These are phyloP conservation scores for Obba rivulosa DNA, from an alignment of 768 basidiomycete species.

Conservation along the genomic window DNA sequence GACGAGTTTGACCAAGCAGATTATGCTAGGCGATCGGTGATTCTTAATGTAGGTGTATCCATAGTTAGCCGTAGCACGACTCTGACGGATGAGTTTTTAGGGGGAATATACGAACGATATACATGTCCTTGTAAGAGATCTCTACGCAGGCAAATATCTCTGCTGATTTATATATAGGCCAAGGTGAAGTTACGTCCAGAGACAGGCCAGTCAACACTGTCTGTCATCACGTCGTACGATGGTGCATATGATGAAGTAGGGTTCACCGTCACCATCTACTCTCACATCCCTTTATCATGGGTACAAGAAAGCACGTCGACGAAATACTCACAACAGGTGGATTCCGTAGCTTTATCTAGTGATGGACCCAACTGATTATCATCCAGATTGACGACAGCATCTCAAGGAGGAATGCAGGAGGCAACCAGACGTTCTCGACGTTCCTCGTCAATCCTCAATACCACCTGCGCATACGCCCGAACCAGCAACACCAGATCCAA, in stretches of 20 bases:
- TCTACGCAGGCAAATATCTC: too few relatives aligned
- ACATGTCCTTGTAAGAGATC: conserved; percentile 35
- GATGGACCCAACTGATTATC: not conserved
- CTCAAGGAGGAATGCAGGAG: conserved; percentile 72
- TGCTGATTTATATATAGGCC: too few relatives aligned
- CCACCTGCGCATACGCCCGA: conserved; percentile 51
- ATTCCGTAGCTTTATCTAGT: not conserved
- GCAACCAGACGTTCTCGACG: conserved; percentile 72
- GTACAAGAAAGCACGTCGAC: conserved; percentile 11
- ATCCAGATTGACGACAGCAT: conserved; percentile 56
- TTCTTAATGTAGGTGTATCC: conserved; percentile 13
- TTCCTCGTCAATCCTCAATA: conserved; percentile 94
- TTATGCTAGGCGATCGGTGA: not conserved
- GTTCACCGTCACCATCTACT: conserved; percentile 64
- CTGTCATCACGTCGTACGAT: conserved; percentile 65
- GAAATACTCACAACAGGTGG: conserved; percentile 22
- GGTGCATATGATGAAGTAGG: conserved; percentile 54
- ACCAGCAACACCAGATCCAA: not conserved
- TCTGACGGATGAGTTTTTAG: conserved; percentile 5
- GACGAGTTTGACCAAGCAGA: conserved; percentile 24
- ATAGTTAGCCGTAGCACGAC: not conserved
- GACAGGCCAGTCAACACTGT: conserved; percentile 23
- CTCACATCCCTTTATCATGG: conserved; percentile 29
- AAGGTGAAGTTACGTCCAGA: too few relatives aligned
- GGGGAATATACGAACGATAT: conserved; percentile 40